These are phyloP conservation scores for Prototheca wickerhamii DNA, from an alignment of 163 green algal species.

Conservation along the genomic window DNA sequence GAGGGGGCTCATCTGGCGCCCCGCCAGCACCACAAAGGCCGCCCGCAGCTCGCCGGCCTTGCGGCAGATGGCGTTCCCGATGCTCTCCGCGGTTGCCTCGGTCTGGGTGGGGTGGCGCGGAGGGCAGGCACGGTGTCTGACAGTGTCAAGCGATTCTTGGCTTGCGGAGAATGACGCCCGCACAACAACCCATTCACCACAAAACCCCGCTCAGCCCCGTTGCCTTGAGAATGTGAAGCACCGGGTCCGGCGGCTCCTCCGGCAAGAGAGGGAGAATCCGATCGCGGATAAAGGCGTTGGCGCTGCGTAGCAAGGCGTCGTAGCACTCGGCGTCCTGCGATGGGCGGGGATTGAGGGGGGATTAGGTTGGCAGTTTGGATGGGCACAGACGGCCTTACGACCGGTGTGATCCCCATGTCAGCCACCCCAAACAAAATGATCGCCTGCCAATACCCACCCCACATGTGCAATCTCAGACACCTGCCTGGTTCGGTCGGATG, in stretches of 20 bases:
- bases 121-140: too few relatives aligned
- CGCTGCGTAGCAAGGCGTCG: constrained; percentile 39
- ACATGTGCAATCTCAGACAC: not conserved
- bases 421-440: not conserved
- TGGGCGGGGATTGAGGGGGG: too few relatives aligned
- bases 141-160: not conserved
- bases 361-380: not conserved
- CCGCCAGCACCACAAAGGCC: constrained; percentile 44
- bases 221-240: constrained; percentile 55
- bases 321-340: constrained; percentile 37
- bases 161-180: not conserved
- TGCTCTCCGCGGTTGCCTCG: constrained; percentile 44
- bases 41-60: constrained; percentile 52
- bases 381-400: not conserved
- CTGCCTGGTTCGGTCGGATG: constrained; percentile 33
- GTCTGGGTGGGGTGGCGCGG: constrained; percentile 4
- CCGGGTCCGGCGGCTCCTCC: constrained; percentile 29
- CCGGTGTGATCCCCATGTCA: not conserved
- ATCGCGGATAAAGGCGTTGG: constrained; percentile 49
- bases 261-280: constrained; percentile 7
- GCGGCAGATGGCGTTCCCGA: constrained; percentile 52
- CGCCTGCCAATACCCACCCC: not conserved
- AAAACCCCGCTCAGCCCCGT: not conserved
- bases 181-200: not conserved
- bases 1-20: constrained; percentile 36